Evolutionary conservation across 306 rosid species (phyloP).

Genomic region (Trichosanthes cucumerina): DNA sequence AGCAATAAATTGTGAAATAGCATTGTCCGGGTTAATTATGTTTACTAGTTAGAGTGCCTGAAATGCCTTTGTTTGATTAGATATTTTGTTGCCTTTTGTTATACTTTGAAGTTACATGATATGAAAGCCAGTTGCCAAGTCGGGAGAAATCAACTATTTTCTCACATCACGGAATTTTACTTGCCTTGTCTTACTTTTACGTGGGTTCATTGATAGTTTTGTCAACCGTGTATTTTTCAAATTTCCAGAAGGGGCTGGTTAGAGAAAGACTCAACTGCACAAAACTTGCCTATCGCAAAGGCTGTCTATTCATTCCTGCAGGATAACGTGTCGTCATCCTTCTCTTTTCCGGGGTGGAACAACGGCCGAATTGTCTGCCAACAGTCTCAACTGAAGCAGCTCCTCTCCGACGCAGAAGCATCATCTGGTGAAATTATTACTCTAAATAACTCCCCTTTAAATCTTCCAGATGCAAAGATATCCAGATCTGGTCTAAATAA

Average conservation of each 20-base stretch:
- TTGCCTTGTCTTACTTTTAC: not conserved
- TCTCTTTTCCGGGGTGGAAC: slow-evolving; percentile 73
- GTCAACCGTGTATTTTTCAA: slow-evolving; percentile 17
- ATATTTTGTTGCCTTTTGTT: not conserved
- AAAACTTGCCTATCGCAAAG: slow-evolving; percentile 58
- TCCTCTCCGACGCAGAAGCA: slow-evolving; percentile 42
- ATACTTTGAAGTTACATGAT: not conserved
- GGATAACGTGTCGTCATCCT: slow-evolving; percentile 47
- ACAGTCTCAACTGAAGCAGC: slow-evolving; percentile 60
- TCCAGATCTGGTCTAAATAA: slow-evolving; percentile 32
- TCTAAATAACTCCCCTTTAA: slow-evolving; percentile 42
- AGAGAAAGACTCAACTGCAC: slow-evolving; percentile 48
- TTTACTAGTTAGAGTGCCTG: not conserved
- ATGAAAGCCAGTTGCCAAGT: not conserved
- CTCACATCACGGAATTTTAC: not conserved
- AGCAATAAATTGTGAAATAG: too few relatives aligned
- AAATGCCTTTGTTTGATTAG: not conserved
- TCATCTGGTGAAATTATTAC: slow-evolving; percentile 40
- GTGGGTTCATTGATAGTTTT: not conserved
- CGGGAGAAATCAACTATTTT: not conserved
- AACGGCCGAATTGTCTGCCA: slow-evolving; percentile 81
- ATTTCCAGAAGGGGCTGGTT: slow-evolving; percentile 64
- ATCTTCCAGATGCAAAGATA: slow-evolving; percentile 28
- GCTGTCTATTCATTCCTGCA: slow-evolving; percentile 64
- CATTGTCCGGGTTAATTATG: not conserved